Evolutionary conservation across 805 yeast species (phyloP), one percentile per base, ranked within the genome.

Genomic region (Starmerella vaccinii): DNA sequence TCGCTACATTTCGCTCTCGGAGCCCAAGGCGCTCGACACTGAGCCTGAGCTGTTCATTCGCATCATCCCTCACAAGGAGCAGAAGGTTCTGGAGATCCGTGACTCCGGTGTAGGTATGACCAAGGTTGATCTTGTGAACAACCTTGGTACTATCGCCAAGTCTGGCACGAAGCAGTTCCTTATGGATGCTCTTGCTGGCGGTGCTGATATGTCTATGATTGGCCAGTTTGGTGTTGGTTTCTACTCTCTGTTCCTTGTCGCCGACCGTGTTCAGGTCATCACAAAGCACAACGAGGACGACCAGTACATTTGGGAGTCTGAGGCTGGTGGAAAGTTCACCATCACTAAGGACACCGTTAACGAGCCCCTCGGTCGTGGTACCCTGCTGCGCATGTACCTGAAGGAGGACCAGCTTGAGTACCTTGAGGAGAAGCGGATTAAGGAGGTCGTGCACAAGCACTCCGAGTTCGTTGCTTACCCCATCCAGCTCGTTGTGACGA

Each of bases 151-250:
- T 61, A 92, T 92, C 69, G 99, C 99, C 68, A 92, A 92, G 76
- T 92, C 99, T 61, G 99, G 99, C 76, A 92, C 99, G 64, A 92
- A 92, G 77, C 87, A 95, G 63, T 92, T 92, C 73, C 55, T 65
- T 33, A 92, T 92, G 98, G 98, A 92, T 76, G 98, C 98, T 61
- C 78, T 94, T 61, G 83, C 95, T 60, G 97, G 97, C 59, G 98
- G 98, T 76, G 98, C 99, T 56, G 99, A 92, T 72, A 97, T 92
- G 57, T 89, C 97, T 59, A 92, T 92, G 98, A 92, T 92, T 76
- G 99, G 99, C 80, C 98, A 92, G 77, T 92, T 92, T 77, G 99
- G 99, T 88, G 98, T 92, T 64, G 99, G 99, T 82, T 92, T 92
- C 90, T 92, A 92, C 83, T 92, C 99, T 50, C 78, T 90, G 62